phyloP scores from a whole-genome alignment of 2,329 filamentous ascomycete species.

The Fusarium algeriense region DNA sequence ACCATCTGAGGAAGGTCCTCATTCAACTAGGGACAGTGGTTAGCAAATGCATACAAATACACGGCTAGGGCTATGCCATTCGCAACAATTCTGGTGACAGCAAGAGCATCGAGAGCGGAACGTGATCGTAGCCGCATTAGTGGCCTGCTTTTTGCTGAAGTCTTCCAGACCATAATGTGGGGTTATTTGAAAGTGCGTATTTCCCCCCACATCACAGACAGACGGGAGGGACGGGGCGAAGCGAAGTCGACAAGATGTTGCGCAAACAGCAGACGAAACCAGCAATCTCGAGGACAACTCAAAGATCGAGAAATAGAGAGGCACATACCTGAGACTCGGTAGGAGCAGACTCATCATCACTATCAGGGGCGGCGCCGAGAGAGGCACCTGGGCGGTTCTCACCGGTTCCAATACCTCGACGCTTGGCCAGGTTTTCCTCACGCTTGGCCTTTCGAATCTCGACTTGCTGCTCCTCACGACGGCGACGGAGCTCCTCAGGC shows the following conservation, averaged over 20 bases:
- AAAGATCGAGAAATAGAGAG: constrained; percentile 26
- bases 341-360: constrained; percentile 94
- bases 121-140: constrained; percentile 13
- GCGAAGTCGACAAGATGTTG: constrained; percentile 23
- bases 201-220: constrained; percentile 51
- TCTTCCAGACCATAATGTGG: constrained; percentile 48
- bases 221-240: constrained; percentile 38
- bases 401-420: constrained; percentile 89
- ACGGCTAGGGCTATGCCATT: constrained; percentile 10
- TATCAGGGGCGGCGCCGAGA: constrained; percentile 90
- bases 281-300: constrained; percentile 6
- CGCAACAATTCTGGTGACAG: neutral
- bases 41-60: constrained; percentile 28
- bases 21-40: constrained; percentile 75
- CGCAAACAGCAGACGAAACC: constrained; percentile 2
- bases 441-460: constrained; percentile 99
- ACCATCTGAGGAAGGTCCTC: constrained; percentile 99
- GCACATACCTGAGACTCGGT: constrained; percentile 90
- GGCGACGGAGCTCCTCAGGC: constrained; percentile 97
- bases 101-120: constrained; percentile 21
- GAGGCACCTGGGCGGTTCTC: constrained; percentile 84
- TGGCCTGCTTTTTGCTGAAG: constrained; percentile 29
- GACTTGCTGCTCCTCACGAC: constrained; percentile 98
- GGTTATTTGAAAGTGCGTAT: constrained; percentile 47
- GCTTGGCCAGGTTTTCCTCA: constrained; percentile 98